phyloP scores from a whole-genome alignment of 2,329 filamentous ascomycete species.

The Pestalotiopsis sp. region DNA sequence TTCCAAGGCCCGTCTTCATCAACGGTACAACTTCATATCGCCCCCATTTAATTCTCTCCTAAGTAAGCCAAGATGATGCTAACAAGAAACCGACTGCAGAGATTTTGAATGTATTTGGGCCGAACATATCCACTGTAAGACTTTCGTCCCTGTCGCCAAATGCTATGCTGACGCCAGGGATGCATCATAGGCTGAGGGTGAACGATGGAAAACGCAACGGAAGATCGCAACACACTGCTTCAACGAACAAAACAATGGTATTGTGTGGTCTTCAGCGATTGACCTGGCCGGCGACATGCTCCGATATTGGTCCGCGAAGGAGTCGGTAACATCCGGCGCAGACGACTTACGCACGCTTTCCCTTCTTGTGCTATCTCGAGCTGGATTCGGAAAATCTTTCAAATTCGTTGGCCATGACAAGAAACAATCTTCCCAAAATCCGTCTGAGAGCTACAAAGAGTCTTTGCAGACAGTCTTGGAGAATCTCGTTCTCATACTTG shows the following conservation, averaged over 20 bases:
- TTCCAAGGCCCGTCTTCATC: background rate
- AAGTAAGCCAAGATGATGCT: background rate
- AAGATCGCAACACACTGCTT: constrained; percentile 29
- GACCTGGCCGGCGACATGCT: constrained; percentile 29
- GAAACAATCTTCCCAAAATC: constrained; percentile 11
- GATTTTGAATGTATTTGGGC: constrained; percentile 23
- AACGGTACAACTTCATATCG: background rate
- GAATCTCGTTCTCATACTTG: constrained; percentile 27
- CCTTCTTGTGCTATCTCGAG: constrained; percentile 31
- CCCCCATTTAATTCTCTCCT: rapidly evolving
- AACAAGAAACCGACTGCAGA: background rate
- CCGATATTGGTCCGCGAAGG: constrained; percentile 27
- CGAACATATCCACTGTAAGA: constrained; percentile 20
- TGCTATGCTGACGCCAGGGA: no score
- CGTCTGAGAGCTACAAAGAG: constrained; percentile 22
- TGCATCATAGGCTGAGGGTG: constrained; percentile 15
- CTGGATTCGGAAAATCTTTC: constrained; percentile 26
- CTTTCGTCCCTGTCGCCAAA: no score
- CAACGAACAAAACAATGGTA: constrained; percentile 31
- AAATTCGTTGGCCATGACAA: constrained; percentile 23
- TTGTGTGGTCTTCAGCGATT: constrained; percentile 32
- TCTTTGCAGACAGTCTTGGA: constrained; percentile 29
- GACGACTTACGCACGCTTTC: constrained; percentile 29
- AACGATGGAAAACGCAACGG: constrained; percentile 26
- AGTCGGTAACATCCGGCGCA: constrained; percentile 22